Evolutionary conservation across 768 basidiomycete species (phyloP).

Genomic region (Lyophyllum atratum): DNA sequence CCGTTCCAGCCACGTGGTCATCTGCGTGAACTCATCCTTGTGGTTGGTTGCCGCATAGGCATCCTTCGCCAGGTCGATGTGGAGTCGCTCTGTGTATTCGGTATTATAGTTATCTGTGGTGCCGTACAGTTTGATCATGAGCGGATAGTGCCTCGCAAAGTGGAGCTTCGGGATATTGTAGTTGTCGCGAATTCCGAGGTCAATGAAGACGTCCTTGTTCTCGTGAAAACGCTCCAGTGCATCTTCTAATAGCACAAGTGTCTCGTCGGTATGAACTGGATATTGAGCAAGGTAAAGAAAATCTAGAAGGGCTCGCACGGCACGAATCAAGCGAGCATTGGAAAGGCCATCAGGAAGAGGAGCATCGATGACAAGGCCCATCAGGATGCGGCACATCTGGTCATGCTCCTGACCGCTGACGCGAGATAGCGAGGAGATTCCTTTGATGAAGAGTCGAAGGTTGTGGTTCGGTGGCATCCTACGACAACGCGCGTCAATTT

Average conservation of each 20-base stretch:
- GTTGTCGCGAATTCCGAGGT: slow-evolving; percentile 29
- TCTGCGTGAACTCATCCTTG: slow-evolving; percentile 35
- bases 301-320: slow-evolving; percentile 34
- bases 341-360: slow-evolving; percentile 12
- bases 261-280: slow-evolving; percentile 28
- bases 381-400: slow-evolving; percentile 32
- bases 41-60: slow-evolving; percentile 19
- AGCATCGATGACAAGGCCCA: slow-evolving; percentile 29
- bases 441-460: slow-evolving; percentile 33
- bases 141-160: slow-evolving; percentile 32
- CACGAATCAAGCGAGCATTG: slow-evolving; percentile 17
- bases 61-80: slow-evolving; percentile 42
- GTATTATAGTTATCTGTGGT: slow-evolving; percentile 42
- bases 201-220: slow-evolving; percentile 36
- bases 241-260: slow-evolving; percentile 25
- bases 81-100: slow-evolving; percentile 37
- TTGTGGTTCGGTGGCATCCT: slow-evolving; percentile 36
- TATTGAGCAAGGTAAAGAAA: slow-evolving; percentile 41
- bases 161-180: slow-evolving; percentile 48
- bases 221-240: slow-evolving; percentile 35
- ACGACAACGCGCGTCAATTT: slow-evolving; percentile 36
- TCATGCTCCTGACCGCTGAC: slow-evolving; percentile 37
- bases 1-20: slow-evolving; percentile 37
- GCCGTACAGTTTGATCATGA: slow-evolving; percentile 31
- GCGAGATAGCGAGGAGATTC: slow-evolving; percentile 31